These are phyloP conservation scores for Dictyostelium brefeldianum DNA, from an alignment of 78 protist species.

Conservation along the genomic window DNA sequence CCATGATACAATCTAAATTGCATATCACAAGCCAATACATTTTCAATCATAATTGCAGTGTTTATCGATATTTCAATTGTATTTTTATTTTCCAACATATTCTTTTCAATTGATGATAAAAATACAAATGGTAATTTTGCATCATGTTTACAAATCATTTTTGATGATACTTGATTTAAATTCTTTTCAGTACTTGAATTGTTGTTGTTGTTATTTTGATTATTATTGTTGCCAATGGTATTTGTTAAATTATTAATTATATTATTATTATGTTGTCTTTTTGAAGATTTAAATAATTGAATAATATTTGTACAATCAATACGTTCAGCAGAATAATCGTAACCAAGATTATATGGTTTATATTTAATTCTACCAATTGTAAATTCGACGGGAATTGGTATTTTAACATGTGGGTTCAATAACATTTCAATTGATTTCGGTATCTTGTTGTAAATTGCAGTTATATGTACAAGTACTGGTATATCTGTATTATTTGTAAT, in stretches of 20 bases:
- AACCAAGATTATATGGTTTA: slow-evolving; percentile 57
- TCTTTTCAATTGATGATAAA: slow-evolving; percentile 45
- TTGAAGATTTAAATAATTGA: slow-evolving; percentile 9
- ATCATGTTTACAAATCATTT: slow-evolving; percentile 57
- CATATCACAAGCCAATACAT: slow-evolving; percentile 78
- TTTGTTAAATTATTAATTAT: not conserved
- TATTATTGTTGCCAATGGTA: not conserved
- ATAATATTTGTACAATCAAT: slow-evolving; percentile 54
- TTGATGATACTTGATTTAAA: slow-evolving; percentile 6
- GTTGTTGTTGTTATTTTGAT: not conserved
- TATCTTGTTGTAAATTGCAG: not conserved
- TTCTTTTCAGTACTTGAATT: not conserved
- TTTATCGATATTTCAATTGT: slow-evolving; percentile 44
- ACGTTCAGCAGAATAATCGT: slow-evolving; percentile 36
- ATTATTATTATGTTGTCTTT: slow-evolving; percentile 3
- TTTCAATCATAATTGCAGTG: slow-evolving; percentile 61
- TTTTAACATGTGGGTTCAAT: not conserved
- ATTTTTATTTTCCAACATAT: slow-evolving; percentile 31
- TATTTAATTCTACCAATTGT: slow-evolving; percentile 41
- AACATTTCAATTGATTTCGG: slow-evolving; percentile 43
- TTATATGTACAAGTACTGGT: slow-evolving; percentile 22
- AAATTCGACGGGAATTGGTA: slow-evolving; percentile 61
- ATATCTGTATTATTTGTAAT: slow-evolving; percentile 43
- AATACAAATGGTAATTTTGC: slow-evolving; percentile 41
- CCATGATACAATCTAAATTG: slow-evolving; percentile 44